Evolutionary conservation across 331 rosid species (phyloP).

Genomic region (Arachis monticola): DNA sequence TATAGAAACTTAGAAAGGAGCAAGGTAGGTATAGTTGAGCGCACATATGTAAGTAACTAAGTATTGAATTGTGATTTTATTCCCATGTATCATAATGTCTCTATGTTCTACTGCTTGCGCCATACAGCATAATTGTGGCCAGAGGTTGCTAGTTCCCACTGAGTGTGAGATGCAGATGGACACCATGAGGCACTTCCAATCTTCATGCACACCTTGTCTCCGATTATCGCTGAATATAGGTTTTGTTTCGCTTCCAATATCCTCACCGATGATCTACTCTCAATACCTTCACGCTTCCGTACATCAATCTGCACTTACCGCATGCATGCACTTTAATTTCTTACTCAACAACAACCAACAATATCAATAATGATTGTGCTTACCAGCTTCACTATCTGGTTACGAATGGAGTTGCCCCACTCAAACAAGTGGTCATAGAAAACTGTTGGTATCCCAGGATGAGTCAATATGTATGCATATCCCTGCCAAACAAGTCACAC

Average conservation of each 20-base stretch:
- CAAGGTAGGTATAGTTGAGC: too few relatives aligned
- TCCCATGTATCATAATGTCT: too few relatives aligned
- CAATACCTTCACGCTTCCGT: constrained; percentile 78
- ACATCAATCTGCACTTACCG: constrained; percentile 62
- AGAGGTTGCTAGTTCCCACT: constrained; percentile 76
- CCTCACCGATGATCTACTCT: constrained; percentile 72
- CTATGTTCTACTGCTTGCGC: constrained; percentile 52
- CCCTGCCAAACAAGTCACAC: constrained; percentile 56
- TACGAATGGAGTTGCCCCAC: constrained; percentile 63
- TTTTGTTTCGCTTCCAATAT: constrained; percentile 81
- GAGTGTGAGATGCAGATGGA: constrained; percentile 59
- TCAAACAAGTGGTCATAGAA: constrained; percentile 92
- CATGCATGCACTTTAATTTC: neutral
- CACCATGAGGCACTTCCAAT: constrained; percentile 90
- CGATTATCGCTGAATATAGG: constrained; percentile 83
- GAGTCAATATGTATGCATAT: constrained; percentile 88
- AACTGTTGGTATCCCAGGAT: constrained; percentile 91
- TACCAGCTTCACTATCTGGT: constrained; percentile 87
- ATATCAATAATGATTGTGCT: neutral
- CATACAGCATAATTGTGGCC: constrained; percentile 88
- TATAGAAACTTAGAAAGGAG: too few relatives aligned
- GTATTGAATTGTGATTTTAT: too few relatives aligned
- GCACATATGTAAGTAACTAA: too few relatives aligned
- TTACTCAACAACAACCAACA: neutral
- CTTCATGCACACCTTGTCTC: constrained; percentile 81